These are phyloP conservation scores for Echites panduratus DNA, from an alignment of 257 asterid species.

Conservation along the genomic window DNA sequence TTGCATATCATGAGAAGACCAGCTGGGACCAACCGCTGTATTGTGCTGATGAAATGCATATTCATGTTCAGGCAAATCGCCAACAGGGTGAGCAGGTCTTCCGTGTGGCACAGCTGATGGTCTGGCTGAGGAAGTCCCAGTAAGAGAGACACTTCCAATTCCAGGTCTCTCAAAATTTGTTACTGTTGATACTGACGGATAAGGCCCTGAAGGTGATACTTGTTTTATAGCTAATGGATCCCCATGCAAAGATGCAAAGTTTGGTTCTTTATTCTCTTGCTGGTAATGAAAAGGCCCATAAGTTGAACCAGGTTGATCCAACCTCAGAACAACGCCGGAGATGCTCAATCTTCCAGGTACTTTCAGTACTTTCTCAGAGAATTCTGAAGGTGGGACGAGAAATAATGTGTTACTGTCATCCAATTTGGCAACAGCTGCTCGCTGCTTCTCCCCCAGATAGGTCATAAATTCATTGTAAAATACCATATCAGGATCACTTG, in stretches of 20 bases:
- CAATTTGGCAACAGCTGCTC: conserved; percentile 88
- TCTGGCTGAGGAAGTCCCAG: conserved; percentile 24
- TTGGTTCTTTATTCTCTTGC: conserved; percentile 34
- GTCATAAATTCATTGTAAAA: conserved; percentile 84
- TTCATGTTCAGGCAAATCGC: conserved; percentile 29
- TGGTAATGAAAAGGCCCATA: conserved; percentile 36
- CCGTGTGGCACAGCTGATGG: conserved; percentile 23
- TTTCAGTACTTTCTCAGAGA: conserved; percentile 80
- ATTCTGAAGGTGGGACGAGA: conserved; percentile 95
- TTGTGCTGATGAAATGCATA: conserved; percentile 36
- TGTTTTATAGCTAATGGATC: conserved; percentile 34
- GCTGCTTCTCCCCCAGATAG: conserved; percentile 80
- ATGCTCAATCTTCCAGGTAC: conserved; percentile 88
- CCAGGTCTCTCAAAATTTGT: conserved; percentile 29
- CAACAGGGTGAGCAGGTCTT: conserved; percentile 21
- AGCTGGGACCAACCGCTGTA: conserved; percentile 31
- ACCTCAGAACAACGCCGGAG: conserved; percentile 71
- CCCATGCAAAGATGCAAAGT: conserved; percentile 31
- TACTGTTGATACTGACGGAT: conserved; percentile 34
- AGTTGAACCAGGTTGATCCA: conserved; percentile 51
- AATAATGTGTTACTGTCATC: conserved; percentile 74
- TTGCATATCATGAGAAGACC: conserved; percentile 46
- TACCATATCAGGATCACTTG: conserved; percentile 71
- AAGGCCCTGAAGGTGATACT: conserved; percentile 47
- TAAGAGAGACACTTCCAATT: conserved; percentile 12